These are phyloP conservation scores for Mucor velutinosus DNA, from an alignment of 371 early-diverging fungal species.

Conservation along the genomic window DNA sequence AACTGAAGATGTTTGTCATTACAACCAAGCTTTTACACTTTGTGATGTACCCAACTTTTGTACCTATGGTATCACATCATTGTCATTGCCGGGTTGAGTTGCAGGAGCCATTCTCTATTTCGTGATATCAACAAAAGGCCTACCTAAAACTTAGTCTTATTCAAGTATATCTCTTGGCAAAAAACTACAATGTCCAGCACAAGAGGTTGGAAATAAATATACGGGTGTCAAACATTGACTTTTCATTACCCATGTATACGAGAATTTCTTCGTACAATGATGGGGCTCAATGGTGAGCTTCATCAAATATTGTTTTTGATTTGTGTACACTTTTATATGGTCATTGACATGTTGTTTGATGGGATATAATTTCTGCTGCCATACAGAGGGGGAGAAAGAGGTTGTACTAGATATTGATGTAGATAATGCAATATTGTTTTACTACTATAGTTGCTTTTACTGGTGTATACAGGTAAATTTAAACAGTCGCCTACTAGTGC, in stretches of 20 bases:
- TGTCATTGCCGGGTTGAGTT: not conserved
- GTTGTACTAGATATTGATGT: not conserved
- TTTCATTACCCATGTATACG: not conserved
- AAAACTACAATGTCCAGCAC: not conserved
- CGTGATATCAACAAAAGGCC: not conserved
- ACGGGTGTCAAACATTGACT: not conserved
- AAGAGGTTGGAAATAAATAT: not conserved
- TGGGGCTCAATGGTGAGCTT: conserved; percentile 14
- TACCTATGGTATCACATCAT: not conserved
- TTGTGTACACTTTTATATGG: not conserved
- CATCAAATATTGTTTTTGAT: conserved; percentile 6
- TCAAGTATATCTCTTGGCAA: not conserved
- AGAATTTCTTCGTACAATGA: conserved; percentile 6
- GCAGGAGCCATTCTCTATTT: not conserved
- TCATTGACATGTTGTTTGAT: not conserved
- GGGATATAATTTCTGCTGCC: conserved; percentile 4
- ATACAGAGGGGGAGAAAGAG: not conserved
- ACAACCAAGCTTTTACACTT: too few species aligned
- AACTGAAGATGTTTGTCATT: too few species aligned
- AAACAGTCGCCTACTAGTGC: conserved; percentile 27
- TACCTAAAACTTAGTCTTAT: not conserved
- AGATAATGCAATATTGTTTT: conserved; percentile 8
- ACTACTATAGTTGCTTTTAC: not conserved
- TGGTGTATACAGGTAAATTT: conserved; percentile 31
- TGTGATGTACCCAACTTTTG: too few species aligned